A percentile compares a stretch with the other conserved stretches of the same genome.
These are phyloP conservation scores for Cyberlindnera suaveolens DNA, from an alignment of 805 yeast species.

Conservation along the genomic window DNA sequence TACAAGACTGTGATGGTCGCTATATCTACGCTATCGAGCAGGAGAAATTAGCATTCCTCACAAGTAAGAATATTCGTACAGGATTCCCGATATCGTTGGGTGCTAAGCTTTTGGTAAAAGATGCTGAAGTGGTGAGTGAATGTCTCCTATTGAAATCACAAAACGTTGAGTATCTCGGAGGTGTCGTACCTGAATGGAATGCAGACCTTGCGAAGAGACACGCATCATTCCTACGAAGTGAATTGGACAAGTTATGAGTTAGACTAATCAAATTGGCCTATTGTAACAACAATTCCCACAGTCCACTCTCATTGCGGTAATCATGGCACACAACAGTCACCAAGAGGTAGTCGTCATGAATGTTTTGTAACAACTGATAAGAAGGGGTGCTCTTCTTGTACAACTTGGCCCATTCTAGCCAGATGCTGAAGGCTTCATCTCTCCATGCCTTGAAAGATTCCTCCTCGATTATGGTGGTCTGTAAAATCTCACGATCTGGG, in stretches of 20 bases:
- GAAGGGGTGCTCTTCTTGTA: constrained; percentile 51
- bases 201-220: constrained; percentile 27
- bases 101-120: constrained; percentile 47
- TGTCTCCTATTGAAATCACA: constrained; percentile 28
- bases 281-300: constrained; percentile 59
- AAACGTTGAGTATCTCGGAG: constrained; percentile 30
- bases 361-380: constrained; percentile 52
- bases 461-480: constrained; percentile 93
- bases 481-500: constrained; percentile 92
- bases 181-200: constrained; percentile 34
- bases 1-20: constrained; percentile 49
- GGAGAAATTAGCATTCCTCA: constrained; percentile 44
- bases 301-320: constrained; percentile 60
- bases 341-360: constrained; percentile 60
- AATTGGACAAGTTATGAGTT: constrained; percentile 16
- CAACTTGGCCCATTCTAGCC: constrained; percentile 88
- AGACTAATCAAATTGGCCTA: not conserved
- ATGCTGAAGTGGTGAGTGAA: constrained; percentile 43
- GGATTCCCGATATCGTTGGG: constrained; percentile 45
- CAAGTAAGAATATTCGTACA: constrained; percentile 17
- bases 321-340: constrained; percentile 89
- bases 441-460: constrained; percentile 93
- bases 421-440: constrained; percentile 88
- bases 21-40: constrained; percentile 53
- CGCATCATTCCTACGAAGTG: constrained; percentile 24